Base-by-base conservation (phyloP, 192 early-diverging fungal species). In the Coemansia aciculifera region DNA sequence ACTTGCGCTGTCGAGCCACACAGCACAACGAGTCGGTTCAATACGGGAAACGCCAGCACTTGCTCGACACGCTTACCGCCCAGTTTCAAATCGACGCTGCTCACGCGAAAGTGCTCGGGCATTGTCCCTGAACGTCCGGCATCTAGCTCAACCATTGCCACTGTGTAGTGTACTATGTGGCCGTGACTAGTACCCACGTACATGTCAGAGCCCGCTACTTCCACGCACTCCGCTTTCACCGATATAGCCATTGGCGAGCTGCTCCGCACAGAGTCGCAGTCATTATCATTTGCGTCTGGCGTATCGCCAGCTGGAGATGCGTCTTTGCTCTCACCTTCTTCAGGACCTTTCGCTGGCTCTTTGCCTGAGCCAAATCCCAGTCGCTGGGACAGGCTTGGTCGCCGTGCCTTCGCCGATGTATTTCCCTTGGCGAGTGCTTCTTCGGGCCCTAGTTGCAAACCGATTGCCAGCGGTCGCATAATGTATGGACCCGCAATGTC, bases 111-210 rank as follows among this genome's bases (percentile, higher is more conserved):
- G 15, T 42, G 56, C n/a, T 73, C 75, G 9, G 51, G 29, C 31
- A 17, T 12, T 3, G 19, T 21, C 12, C 21, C 54, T 13, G 59
- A 31, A 9, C 29, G 44, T 8, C 17, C 12, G 1, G 43, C 39
- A 9, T 61, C 75, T 1, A 83, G 21, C 9, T 71, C 65, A 1
- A 63, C 57, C 2, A 64, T 52, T 10, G 37, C 67, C 1, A 69
- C 46, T 6, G 75, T 64, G 57, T 78, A 83, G 56, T 83, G 80
- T 37, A 83, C 39, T 0, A 83, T 21, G 17, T 64, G 72, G 4
- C 80, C 80, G 32, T 66, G 43, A 42, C 63, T 83, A 3, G 80
- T 83, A 23, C 80, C 80, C 9, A 78, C 68, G 34, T 72, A 83
- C 54, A 83, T 40, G 52, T 78, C 66, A 6, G 40, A 43, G 23